Evolutionary conservation across 805 yeast species (phyloP), one percentile per base, ranked within the genome.

Genomic region (Wickerhamiella bombiphila): DNA sequence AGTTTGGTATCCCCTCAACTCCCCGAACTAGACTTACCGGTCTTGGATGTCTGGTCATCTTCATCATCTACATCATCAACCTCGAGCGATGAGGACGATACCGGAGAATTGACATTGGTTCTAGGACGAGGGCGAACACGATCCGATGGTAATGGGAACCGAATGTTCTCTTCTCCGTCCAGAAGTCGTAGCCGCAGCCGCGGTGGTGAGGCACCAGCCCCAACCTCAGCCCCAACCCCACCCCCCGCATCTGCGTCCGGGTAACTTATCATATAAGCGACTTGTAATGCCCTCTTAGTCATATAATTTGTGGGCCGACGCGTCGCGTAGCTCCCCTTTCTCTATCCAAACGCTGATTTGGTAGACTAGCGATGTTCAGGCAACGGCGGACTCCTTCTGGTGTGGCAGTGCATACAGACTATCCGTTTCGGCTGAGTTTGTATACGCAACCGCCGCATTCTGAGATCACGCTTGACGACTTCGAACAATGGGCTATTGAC

Each of bases 401-500:
- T 41, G 45, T 48, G 18, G 37, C 32, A 3, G 33, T 37, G 17
- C 38, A 42, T 29, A 8, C 19, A 9, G 39, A 49, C 52, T 45
- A 77, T 53, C 69, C 73, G 8, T 62, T 71, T 26, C 65, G 93
- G 36, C 62, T 91, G 35, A 74, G 82, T 16, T 72, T 88, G 51
- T 91, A 91, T 58, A 70, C 64, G 19, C 45, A 62, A 4, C 39
- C 45, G 21, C 45, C 44, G 17, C 59, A 68, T 22, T 74, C 76
- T 11, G 97, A 91, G 57, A 76, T 91, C 50, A 82, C 96, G 0
- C 58, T 91, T 14, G 96, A 86, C 45, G 81, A 91, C 51, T 91
- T 91, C 58, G 98, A 91, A 59, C 66, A 68, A 3, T 91, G 96
- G 95, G 97, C 97, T 3, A 77, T 91, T 38, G 97, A 88, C 52